A percentile compares a stretch with the other conserved stretches of the same genome.
Conservation (phyloP, 192 early-diverging fungal genomes). For the Entomortierella beljakovae region DNA sequence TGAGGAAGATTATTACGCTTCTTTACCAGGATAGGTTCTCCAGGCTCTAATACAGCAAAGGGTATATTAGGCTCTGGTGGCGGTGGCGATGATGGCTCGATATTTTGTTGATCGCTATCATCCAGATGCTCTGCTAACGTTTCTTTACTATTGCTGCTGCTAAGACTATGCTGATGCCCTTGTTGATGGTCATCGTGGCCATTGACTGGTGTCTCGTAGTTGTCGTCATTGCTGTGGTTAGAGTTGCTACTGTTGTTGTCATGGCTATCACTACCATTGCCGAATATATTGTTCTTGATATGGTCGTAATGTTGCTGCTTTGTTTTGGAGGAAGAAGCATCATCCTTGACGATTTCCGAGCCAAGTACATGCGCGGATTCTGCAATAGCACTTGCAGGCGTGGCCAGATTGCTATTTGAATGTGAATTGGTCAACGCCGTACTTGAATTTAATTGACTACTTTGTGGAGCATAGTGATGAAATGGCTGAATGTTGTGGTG, state of each 20-base stretch:
- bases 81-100: conserved; percentile 17
- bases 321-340: not conserved
- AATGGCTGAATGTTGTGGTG: not conserved
- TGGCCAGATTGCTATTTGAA: not conserved
- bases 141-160: conserved; percentile 20
- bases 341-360: conserved; percentile 5
- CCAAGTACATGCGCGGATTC: not conserved
- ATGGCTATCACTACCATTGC: not conserved
- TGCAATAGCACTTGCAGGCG: not conserved
- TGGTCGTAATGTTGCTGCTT: conserved; percentile 37
- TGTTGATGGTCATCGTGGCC: conserved; percentile 36
- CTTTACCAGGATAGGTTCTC: conserved; percentile 33
- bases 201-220: conserved; percentile 7
- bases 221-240: conserved; percentile 13
- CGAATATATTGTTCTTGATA: conserved; percentile 41
- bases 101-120: conserved; percentile 9
- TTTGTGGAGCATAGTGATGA: conserved; percentile 2
- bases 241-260: not conserved
- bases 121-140: conserved; percentile 1
- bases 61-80: conserved; percentile 42
- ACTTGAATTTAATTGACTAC: conserved; percentile 14
- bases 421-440: not conserved
- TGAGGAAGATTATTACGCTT: conserved; percentile 18
- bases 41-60: conserved; percentile 40
- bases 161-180: conserved; percentile 8